Percentiles rank a stretch among this genome's conserved stretches.
phyloP scores from a whole-genome alignment of 306 rosid genomes.

The Lathyrus tuberosus region DNA sequence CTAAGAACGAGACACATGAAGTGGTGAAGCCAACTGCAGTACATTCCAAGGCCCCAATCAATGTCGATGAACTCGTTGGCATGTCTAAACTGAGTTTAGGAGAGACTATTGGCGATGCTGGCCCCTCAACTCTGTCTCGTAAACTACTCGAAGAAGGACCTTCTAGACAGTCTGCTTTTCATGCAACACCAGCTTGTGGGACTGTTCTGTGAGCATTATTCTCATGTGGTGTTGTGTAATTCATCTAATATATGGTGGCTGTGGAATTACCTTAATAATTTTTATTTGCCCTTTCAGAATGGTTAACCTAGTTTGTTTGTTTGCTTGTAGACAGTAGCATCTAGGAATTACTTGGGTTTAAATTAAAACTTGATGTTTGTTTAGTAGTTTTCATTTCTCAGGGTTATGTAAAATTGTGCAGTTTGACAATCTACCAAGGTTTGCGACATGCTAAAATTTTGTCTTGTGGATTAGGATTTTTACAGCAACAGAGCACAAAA shows the following conservation, averaged over 20 bases:
- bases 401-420: conserved; percentile 50
- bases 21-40: conserved; percentile 94
- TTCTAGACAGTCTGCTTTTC: conserved; percentile 94
- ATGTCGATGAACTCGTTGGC: conserved; percentile 91
- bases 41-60: conserved; percentile 81
- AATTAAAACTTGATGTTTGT: conserved; percentile 42
- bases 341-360: conserved; percentile 50
- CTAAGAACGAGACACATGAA: conserved; percentile 68
- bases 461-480: too few relatives aligned
- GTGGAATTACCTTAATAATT: conserved; percentile 56
- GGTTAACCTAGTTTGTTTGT: conserved; percentile 53
- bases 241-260: conserved; percentile 40
- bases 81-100: conserved; percentile 94
- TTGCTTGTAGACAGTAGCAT: conserved; percentile 56
- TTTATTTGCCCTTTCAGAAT: conserved; percentile 22
- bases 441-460: conserved; percentile 7
- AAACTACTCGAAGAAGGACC: conserved; percentile 87
- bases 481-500: too few relatives aligned
- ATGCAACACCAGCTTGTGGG: conserved; percentile 75
- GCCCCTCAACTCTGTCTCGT: conserved; percentile 73
- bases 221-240: conserved; percentile 55
- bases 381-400: conserved; percentile 40
- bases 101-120: conserved; percentile 69
- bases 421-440: conserved; percentile 43
- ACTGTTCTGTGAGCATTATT: conserved; percentile 34